Percentiles rank a stretch among this genome's conserved stretches.
Conservation (phyloP, 768 basidiomycete species). For the Xerocomus spinulosus region DNA sequence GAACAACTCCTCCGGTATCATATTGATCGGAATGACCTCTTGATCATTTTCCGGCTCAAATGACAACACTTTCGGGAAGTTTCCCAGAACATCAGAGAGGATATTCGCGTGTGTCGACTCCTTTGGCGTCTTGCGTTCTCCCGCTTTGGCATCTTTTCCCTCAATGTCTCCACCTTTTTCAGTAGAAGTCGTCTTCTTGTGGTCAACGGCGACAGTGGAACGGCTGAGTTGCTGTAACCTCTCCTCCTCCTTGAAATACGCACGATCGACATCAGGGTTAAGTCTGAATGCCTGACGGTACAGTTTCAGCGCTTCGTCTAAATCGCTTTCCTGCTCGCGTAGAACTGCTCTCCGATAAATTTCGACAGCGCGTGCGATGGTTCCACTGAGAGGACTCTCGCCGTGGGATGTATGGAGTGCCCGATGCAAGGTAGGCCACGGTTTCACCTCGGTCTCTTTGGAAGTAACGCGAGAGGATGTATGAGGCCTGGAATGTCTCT, state of each 20-base stretch:
- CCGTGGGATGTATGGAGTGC: conserved; percentile 21
- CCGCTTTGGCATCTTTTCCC: conserved; percentile 65
- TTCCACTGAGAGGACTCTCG: conserved; percentile 31
- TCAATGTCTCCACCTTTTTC: conserved; percentile 57
- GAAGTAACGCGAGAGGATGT: not conserved
- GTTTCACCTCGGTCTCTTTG: conserved; percentile 4
- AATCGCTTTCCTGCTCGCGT: conserved; percentile 65
- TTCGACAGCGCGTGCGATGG: conserved; percentile 49
- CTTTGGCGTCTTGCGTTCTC: conserved; percentile 27
- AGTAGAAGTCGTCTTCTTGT: conserved; percentile 75
- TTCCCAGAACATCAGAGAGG: conserved; percentile 45
- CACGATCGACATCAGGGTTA: conserved; percentile 70
- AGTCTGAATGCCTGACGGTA: conserved; percentile 81
- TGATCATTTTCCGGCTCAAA: conserved; percentile 73
- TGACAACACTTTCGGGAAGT: conserved; percentile 43
- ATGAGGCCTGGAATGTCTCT: conserved; percentile 5
- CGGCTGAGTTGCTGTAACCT: conserved; percentile 14
- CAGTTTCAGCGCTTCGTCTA: conserved; percentile 69
- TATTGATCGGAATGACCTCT: conserved; percentile 48
- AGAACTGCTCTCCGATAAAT: conserved; percentile 68
- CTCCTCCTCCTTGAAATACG: conserved; percentile 57
- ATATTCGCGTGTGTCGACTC: conserved; percentile 23
- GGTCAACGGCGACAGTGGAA: conserved; percentile 38
- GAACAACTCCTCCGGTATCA: conserved; percentile 74
- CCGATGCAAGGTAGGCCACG: conserved; percentile 10